Base-by-base conservation (phyloP, 495 filamentous ascomycete genomes). In the Podospora tetraspora region DNA sequence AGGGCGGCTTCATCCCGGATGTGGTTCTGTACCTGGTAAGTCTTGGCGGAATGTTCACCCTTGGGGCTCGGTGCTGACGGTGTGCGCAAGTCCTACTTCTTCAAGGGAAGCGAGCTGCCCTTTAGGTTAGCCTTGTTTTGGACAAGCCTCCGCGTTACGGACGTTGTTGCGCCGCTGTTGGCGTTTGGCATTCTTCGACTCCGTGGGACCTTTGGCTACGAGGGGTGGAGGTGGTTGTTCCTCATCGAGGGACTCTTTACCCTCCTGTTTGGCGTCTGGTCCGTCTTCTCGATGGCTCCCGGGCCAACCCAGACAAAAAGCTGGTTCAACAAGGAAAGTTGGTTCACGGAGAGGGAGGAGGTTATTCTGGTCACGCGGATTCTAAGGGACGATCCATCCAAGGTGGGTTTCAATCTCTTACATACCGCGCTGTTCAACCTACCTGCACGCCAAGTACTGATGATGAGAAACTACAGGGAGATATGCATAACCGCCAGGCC, bases 361-460 rank as follows among this genome's bases (percentile, higher is more conserved):
- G 68, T 71, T 1, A 89, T 90, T 64, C 73, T 89, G 6, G 87
- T 88, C 23, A 90, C 89, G 69, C 80, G 86, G 0, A 77, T 90
- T 9, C 76, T 89, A 5, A 83, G 88, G 22, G 88, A 90, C 65
- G 88, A 89, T 70, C 87, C 87, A 6, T 82, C 81, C 60, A 90
- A 90, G 73, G 85, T 52, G 43, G 6, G 43, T n/a, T 19, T n/a
- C 5, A 8, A 1, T n/a, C 19, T 52, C 19, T 52, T 52, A 16
- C 25, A 25, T 25, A 25, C 43, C 43, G 19, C 12, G 19, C 3
- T 12, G 13, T 43, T 13, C 34, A 43, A 43, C 34, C 34, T 19
- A 12, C 13, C 2, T 52, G 6, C 27, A 27, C 27, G 27, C 6
- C 43, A n/a, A 52, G 43, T 52, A 52, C 43, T 52, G 19, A 52